Evolutionary conservation across 2,329 filamentous ascomycete species (phyloP), one percentile per base, ranked within the genome.

Genomic region (Tolypocladium nubicola): DNA sequence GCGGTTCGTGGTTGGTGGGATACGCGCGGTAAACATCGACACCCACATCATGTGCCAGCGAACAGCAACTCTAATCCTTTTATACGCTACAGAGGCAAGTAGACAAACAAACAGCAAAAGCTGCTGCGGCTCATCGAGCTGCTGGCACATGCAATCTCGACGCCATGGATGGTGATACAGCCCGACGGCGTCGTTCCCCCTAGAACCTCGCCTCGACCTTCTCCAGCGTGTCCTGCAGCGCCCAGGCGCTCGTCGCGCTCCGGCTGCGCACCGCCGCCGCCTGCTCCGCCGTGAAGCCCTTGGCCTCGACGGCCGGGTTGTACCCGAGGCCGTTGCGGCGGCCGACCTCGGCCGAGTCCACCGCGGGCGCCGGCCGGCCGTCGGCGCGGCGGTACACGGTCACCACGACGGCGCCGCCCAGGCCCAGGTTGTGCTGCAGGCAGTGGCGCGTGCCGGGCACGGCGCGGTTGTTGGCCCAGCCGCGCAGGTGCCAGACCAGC

Each of bases 401-500:
- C 26, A 94, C 89, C 1, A 97, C 92, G 1, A 86, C 91, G 3
- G 92, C 93, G 56, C 94, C 94, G 16, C 93, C 93, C 6, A 97
- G 79, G 0, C 93, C 94, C 1, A 97, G 79, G 68, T 97, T 97
- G 70, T 97, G 94, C 77, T 97, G 92, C 62, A 97, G 76, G 58
- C 88, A 89, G 58, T 84, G 84, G 60, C 76, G 82, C 0, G 91
- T 94, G 58, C 80, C 79, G 23, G 82, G 76, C 1, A 88, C 80
- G 19, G 84, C 76, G 45, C 93, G 82, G 77, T 97, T 97, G 74
- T 94, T 96, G 23, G 93, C 93, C 93, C 93, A 97, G 14, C 93
- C 93, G 62, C 93, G 84, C 65, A 97, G 79, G 68, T 97, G 93
- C 93, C 93, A 97, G 35, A 95, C 89, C 14, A 97, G 78, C 76